phyloP scores from a whole-genome alignment of 1,284 basidiomycete species.

The Rhodotorula sp. region DNA sequence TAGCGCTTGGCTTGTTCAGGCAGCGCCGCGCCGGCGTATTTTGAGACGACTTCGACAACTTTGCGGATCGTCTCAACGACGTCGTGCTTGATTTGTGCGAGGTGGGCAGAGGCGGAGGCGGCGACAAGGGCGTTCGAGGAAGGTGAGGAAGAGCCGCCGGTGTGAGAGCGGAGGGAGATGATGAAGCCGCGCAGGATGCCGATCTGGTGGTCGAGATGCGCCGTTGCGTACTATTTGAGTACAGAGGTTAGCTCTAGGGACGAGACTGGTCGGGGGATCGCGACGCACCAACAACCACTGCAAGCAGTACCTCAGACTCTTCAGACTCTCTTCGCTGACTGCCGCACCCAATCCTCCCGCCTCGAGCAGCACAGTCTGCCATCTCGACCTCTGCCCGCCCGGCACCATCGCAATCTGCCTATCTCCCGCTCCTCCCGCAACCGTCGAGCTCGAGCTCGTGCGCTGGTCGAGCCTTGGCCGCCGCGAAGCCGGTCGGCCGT shows the following conservation, averaged over 20 bases:
- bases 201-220: slow-evolving; percentile 83
- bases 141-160: slow-evolving; percentile 42
- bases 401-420: slow-evolving; percentile 30
- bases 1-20: slow-evolving; percentile 76
- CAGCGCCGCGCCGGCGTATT: slow-evolving; percentile 77
- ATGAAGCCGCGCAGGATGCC: slow-evolving; percentile 78
- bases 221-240: slow-evolving; percentile 69
- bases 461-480: not conserved
- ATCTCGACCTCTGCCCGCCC: slow-evolving; percentile 61
- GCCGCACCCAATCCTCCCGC: slow-evolving; percentile 81
- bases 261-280: no score
- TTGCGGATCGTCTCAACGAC: slow-evolving; percentile 81
- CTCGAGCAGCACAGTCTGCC: slow-evolving; percentile 79
- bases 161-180: slow-evolving; percentile 57
- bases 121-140: slow-evolving; percentile 54
- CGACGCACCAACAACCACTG: slow-evolving; percentile 75
- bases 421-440: slow-evolving; percentile 36
- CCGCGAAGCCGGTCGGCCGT: not conserved
- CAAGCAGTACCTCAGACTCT: slow-evolving; percentile 77
- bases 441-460: not conserved
- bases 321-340: slow-evolving; percentile 85
- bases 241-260: not conserved
- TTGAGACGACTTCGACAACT: slow-evolving; percentile 81
- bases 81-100: slow-evolving; percentile 72
- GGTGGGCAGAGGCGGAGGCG: slow-evolving; percentile 61